Conservation (phyloP, 305 asterid species). For the Solanum aculeatissimum region DNA sequence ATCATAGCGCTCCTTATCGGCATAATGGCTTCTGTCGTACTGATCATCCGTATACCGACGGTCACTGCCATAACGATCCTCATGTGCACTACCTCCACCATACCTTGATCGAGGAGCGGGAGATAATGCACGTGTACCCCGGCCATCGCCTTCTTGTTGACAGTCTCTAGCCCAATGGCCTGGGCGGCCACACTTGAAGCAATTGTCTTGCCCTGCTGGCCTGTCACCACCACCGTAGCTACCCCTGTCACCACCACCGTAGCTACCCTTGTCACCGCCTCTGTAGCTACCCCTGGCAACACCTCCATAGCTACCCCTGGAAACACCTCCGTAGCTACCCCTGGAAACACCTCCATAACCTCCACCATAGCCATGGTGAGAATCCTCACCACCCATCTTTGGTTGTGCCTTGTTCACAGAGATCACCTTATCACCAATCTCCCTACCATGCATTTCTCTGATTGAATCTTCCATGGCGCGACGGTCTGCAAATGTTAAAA, state of each 20-base stretch:
- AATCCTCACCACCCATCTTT: constrained; percentile 64
- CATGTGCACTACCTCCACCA: constrained; percentile 37
- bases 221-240: constrained; percentile 47
- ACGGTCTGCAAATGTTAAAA: constrained; percentile 83
- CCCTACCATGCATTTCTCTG: constrained; percentile 91
- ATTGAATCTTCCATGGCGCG: constrained; percentile 94
- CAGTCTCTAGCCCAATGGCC: constrained; percentile 99
- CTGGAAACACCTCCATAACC: constrained; percentile 50
- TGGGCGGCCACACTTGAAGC: constrained; percentile 96
- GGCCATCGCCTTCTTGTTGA: constrained; percentile 59
- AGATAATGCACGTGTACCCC: constrained; percentile 56
- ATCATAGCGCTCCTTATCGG: constrained; percentile 44
- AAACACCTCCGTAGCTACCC: constrained; percentile 6
- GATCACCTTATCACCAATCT: constrained; percentile 73
- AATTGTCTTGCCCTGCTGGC: constrained; percentile 78
- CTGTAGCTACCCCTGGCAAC: constrained; percentile 25
- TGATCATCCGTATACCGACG: constrained; percentile 47
- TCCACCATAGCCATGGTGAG: constrained; percentile 37
- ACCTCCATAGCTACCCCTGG: constrained; percentile 33
- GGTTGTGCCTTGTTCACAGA: constrained; percentile 98
- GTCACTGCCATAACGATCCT: constrained; percentile 49
- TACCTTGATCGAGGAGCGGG: constrained; percentile 53
- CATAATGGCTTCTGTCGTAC: constrained; percentile 47
- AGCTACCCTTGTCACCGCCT: constrained; percentile 5
- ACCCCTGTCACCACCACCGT: not conserved